These are phyloP conservation scores for Penicillium paradoxum DNA, from an alignment of 495 filamentous ascomycete species.

Conservation along the genomic window DNA sequence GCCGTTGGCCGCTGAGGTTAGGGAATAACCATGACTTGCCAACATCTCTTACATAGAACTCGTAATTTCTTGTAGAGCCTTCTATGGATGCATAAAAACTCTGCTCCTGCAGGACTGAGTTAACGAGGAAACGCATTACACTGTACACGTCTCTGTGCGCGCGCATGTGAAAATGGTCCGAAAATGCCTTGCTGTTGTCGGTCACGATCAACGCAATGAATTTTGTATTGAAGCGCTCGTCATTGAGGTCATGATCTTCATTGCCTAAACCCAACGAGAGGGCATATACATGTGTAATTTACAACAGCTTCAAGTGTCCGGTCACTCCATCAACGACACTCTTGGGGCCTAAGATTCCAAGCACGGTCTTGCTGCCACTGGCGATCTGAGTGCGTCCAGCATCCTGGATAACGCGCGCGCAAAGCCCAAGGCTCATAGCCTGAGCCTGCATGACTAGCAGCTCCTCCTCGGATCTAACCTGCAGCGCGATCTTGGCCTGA, in stretches of 20 bases:
- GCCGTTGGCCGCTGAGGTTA: slow-evolving; percentile 76
- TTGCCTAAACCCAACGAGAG: slow-evolving; percentile 8
- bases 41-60: slow-evolving; percentile 48
- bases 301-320: slow-evolving; percentile 82
- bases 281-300: slow-evolving; percentile 14
- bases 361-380: slow-evolving; percentile 82
- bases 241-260: slow-evolving; percentile 28
- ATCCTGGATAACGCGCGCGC: slow-evolving; percentile 84
- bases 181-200: background rate
- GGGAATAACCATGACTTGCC: slow-evolving; percentile 78
- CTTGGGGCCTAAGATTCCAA: slow-evolving; percentile 87
- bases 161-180: too few relatives aligned
- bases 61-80: background rate
- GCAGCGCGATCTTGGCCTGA: slow-evolving; percentile 89
- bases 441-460: slow-evolving; percentile 68
- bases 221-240: background rate
- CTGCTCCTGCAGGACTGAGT: background rate
- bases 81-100: background rate
- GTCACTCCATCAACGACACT: slow-evolving; percentile 82
- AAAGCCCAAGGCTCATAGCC: slow-evolving; percentile 78
- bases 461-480: slow-evolving; percentile 78
- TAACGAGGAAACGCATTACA: background rate
- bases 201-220: background rate
- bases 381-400: slow-evolving; percentile 97
- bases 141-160: background rate